Percentiles rank a stretch among this genome's conserved stretches.
These are phyloP conservation scores for Yamadazyma olivae DNA, from an alignment of 805 yeast genomes.

Conservation along the genomic window DNA sequence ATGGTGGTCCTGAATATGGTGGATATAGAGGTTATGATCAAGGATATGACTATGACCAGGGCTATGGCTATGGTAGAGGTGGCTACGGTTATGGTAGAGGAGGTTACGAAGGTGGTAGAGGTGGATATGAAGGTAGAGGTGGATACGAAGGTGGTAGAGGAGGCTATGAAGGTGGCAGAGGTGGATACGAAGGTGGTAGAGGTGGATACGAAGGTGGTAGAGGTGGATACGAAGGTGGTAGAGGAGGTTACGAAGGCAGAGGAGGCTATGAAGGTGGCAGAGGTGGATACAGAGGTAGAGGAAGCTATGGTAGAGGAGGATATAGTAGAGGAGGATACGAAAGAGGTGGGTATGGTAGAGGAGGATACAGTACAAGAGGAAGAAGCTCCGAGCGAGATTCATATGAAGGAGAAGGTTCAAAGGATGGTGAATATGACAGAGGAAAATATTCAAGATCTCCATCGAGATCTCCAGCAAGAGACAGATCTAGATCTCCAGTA, in stretches of 20 bases:
- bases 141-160: constrained; percentile 9
- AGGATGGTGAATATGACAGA: constrained; percentile 10
- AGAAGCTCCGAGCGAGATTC: constrained; percentile 13
- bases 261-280: constrained; percentile 14
- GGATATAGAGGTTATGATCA: constrained; percentile 13
- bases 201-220: constrained; percentile 14
- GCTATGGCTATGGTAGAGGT: constrained; percentile 13
- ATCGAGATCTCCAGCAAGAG: constrained; percentile 35
- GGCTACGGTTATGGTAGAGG: constrained; percentile 15
- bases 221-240: constrained; percentile 13
- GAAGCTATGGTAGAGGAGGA: constrained; percentile 5
- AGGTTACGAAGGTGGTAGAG: constrained; percentile 8
- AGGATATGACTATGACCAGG: constrained; percentile 9
- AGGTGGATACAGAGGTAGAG: constrained; percentile 9
- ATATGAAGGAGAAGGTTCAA: constrained; percentile 5
- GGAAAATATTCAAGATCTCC: constrained; percentile 31
- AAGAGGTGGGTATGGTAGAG: constrained; percentile 16
- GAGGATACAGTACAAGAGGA: constrained; percentile 14
- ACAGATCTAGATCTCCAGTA: constrained; percentile 1
- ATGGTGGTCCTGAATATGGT: constrained; percentile 10
- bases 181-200: too few relatives aligned
- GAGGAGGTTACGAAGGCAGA: constrained; percentile 9
- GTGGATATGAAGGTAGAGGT: constrained; percentile 5
- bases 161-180: constrained; percentile 17
- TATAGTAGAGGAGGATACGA: constrained; percentile 10